Conservation (phyloP, 345 rosid species). For the Geranium rotundifolium region DNA sequence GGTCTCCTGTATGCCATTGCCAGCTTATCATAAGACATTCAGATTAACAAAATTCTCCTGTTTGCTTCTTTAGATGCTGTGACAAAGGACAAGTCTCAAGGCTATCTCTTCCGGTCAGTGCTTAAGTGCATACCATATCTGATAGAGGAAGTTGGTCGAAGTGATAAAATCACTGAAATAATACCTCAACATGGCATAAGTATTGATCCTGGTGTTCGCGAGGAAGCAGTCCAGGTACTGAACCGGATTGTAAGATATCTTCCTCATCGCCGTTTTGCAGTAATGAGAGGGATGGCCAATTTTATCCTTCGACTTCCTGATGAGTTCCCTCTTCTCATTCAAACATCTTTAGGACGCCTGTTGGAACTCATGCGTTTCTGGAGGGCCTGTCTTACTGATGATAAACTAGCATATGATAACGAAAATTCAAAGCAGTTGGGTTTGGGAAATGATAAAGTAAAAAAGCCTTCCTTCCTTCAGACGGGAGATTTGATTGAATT, state of each 20-base stretch:
- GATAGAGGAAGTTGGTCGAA: conserved; percentile 96
- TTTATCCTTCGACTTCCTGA: conserved; percentile 86
- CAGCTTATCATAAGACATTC: conserved; percentile 9
- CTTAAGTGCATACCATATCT: conserved; percentile 93
- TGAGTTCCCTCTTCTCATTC: conserved; percentile 96
- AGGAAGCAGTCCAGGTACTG: conserved; percentile 94
- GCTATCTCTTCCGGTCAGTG: conserved; percentile 81
- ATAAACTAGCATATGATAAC: conserved; percentile 34
- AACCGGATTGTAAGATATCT: conserved; percentile 83
- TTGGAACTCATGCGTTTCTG: conserved; percentile 97
- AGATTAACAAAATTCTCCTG: not conserved
- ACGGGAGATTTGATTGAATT: conserved; percentile 68
- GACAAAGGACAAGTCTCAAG: conserved; percentile 95
- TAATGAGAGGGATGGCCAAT: conserved; percentile 98
- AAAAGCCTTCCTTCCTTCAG: conserved; percentile 62
- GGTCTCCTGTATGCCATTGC: not conserved
- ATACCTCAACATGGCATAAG: conserved; percentile 99
- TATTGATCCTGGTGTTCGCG: conserved; percentile 96
- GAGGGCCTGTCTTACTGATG: conserved; percentile 87
- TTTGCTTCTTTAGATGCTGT: conserved; percentile 60
- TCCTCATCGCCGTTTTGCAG: conserved; percentile 93
- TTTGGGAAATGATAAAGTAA: conserved; percentile 50
- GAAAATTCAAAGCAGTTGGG: conserved; percentile 37
- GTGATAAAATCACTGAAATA: conserved; percentile 90
- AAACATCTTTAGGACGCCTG: conserved; percentile 83